Conservation (phyloP, 371 early-diverging fungal genomes). For the Rhizomucor pusillus region DNA sequence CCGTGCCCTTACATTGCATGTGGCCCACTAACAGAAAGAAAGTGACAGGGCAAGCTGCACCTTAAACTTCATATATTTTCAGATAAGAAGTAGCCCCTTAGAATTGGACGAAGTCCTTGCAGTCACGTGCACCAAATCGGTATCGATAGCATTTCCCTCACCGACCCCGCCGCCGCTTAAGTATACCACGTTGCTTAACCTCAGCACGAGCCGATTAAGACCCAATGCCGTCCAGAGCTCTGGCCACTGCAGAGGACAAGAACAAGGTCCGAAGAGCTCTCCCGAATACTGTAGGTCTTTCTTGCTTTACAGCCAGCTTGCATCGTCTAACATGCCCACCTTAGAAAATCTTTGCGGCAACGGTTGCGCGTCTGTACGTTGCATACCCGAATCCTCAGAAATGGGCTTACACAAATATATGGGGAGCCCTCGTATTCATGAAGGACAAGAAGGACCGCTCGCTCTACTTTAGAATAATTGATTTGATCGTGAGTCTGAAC, state of each 20-base stretch:
- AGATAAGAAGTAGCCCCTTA: too few relatives aligned
- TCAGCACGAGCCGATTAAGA: too few relatives aligned
- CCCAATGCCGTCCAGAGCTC: slow-evolving; percentile 43
- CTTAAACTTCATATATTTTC: too few relatives aligned
- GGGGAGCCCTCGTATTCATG: slow-evolving; percentile 79
- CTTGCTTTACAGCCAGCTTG: neutral
- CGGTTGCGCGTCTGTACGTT: slow-evolving; percentile 82
- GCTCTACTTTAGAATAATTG: slow-evolving; percentile 76
- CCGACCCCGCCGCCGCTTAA: too few relatives aligned
- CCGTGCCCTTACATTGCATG: too few relatives aligned
- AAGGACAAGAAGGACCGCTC: slow-evolving; percentile 62
- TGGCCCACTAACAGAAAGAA: too few relatives aligned
- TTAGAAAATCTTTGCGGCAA: slow-evolving; percentile 83
- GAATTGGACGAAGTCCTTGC: too few relatives aligned
- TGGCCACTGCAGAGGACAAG: slow-evolving; percentile 48
- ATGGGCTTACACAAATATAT: slow-evolving; percentile 77
- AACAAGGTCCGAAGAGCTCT: slow-evolving; percentile 47
- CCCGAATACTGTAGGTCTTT: slow-evolving; percentile 40
- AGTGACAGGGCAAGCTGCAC: too few relatives aligned
- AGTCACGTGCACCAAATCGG: too few relatives aligned
- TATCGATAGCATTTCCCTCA: too few relatives aligned
- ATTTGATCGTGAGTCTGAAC: slow-evolving; percentile 60
- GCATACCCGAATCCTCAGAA: slow-evolving; percentile 69
- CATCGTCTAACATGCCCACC: neutral
- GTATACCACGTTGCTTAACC: too few relatives aligned